A percentile compares a stretch with the other conserved stretches of the same genome.
Conservation (phyloP, 2,329 filamentous ascomycete species). For the Amylocarpus encephaloides region DNA sequence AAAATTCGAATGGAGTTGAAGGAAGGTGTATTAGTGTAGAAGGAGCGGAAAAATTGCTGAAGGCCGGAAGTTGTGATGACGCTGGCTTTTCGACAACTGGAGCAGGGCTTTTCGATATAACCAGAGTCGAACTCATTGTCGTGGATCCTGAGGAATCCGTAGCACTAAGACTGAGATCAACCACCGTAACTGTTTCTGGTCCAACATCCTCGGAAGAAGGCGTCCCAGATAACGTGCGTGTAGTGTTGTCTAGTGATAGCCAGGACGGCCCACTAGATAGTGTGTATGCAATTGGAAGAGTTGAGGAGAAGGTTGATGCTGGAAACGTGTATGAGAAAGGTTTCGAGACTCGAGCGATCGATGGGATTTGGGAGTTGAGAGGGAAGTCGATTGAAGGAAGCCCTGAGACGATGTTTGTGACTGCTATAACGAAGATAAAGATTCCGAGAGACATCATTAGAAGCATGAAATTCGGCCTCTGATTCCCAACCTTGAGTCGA, state of each 20-base stretch:
- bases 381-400: conserved; percentile 52
- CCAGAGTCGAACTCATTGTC: conserved; percentile 60
- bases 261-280: conserved; percentile 62
- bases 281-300: conserved; percentile 55
- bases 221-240: conserved; percentile 63
- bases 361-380: conserved; percentile 77
- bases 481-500: neutral
- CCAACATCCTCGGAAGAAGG: conserved; percentile 49
- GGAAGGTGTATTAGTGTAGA: conserved; percentile 52
- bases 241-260: conserved; percentile 63
- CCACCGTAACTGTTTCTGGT: conserved; percentile 45
- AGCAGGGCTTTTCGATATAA: conserved; percentile 54
- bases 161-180: conserved; percentile 58
- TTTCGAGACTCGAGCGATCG: conserved; percentile 63
- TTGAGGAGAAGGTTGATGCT: conserved; percentile 64
- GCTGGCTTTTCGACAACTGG: conserved; percentile 52
- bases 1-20: conserved; percentile 46
- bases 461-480: neutral
- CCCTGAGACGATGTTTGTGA: conserved; percentile 25
- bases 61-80: conserved; percentile 48
- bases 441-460: conserved; percentile 20
- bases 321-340: conserved; percentile 69
- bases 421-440: conserved; percentile 14
- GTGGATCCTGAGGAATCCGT: conserved; percentile 58
- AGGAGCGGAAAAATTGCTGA: conserved; percentile 55